Evolutionary conservation across 768 basidiomycete species (phyloP).

Genomic region (Lenzites betulinus): DNA sequence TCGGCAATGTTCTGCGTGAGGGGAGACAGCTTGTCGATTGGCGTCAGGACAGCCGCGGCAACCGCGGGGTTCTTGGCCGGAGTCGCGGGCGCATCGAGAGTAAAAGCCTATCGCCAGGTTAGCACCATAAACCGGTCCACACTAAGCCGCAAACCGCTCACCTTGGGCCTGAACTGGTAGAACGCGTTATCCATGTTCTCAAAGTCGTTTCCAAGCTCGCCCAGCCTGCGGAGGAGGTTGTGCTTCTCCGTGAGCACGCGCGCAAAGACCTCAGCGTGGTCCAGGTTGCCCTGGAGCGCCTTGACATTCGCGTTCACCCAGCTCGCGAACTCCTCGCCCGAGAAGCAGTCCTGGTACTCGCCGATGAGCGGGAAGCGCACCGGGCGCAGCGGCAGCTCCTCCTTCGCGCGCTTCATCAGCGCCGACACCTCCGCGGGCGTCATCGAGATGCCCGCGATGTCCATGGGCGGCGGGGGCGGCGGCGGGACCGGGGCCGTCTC

Average conservation of each 20-base stretch:
- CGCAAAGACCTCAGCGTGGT: slow-evolving; percentile 76
- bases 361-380: slow-evolving; percentile 80
- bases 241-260: slow-evolving; percentile 54
- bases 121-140: background rate
- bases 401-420: slow-evolving; percentile 69
- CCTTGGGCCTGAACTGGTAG: slow-evolving; percentile 85
- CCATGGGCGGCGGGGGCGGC: slow-evolving; percentile 53
- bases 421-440: slow-evolving; percentile 64
- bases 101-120: slow-evolving; percentile 53
- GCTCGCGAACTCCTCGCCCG: slow-evolving; percentile 84
- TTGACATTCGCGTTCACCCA: slow-evolving; percentile 82
- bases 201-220: slow-evolving; percentile 82
- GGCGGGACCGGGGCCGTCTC: slow-evolving; percentile 41
- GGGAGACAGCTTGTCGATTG: slow-evolving; percentile 39
- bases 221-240: slow-evolving; percentile 67
- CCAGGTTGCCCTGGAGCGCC: slow-evolving; percentile 75
- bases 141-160: slow-evolving; percentile 30
- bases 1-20: slow-evolving; percentile 62
- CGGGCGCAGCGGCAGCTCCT: slow-evolving; percentile 68
- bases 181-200: slow-evolving; percentile 77
- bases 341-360: slow-evolving; percentile 85
- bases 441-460: slow-evolving; percentile 76
- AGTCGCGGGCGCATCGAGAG: slow-evolving; percentile 42
- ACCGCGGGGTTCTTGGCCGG: slow-evolving; percentile 24
- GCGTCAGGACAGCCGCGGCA: slow-evolving; percentile 26